These are phyloP conservation scores for Penicillium sp. DNA, from an alignment of 2,329 filamentous ascomycete species.

Conservation along the genomic window DNA sequence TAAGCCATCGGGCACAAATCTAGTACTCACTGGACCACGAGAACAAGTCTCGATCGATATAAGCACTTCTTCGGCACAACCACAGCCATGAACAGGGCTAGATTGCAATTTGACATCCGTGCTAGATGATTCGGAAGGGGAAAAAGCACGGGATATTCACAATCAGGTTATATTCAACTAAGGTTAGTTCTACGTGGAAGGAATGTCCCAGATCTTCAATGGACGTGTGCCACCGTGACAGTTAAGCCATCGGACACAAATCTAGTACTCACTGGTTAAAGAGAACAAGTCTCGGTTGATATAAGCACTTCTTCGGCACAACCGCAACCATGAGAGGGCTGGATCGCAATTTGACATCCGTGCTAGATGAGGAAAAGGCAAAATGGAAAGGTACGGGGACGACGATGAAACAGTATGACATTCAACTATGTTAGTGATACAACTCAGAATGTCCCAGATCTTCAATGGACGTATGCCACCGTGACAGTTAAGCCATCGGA, in stretches of 20 bases:
- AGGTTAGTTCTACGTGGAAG: neutral
- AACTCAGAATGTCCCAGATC: slow-evolving; percentile 41
- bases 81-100: slow-evolving; percentile 74
- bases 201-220: slow-evolving; percentile 49
- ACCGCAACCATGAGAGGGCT: slow-evolving; percentile 78
- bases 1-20: slow-evolving; percentile 41
- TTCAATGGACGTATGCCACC: slow-evolving; percentile 49
- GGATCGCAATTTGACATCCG: slow-evolving; percentile 99
- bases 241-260: slow-evolving; percentile 37
- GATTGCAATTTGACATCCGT: slow-evolving; percentile 99
- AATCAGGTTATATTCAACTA: neutral
- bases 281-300: slow-evolving; percentile 46
- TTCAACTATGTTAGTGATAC: slow-evolving; percentile 4
- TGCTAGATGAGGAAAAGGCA: slow-evolving; percentile 59
- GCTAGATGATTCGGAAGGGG: slow-evolving; percentile 54
- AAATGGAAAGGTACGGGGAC: neutral
- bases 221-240: slow-evolving; percentile 43
- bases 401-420: neutral
- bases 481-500: slow-evolving; percentile 31
- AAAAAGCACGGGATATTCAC: neutral
- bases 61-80: slow-evolving; percentile 99
- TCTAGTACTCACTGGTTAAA: slow-evolving; percentile 47
- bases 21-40: slow-evolving; percentile 45
- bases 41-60: slow-evolving; percentile 56
- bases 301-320: slow-evolving; percentile 99